phyloP scores from a whole-genome alignment of 306 rosid species.

The Chamaecrista fasciculata region DNA sequence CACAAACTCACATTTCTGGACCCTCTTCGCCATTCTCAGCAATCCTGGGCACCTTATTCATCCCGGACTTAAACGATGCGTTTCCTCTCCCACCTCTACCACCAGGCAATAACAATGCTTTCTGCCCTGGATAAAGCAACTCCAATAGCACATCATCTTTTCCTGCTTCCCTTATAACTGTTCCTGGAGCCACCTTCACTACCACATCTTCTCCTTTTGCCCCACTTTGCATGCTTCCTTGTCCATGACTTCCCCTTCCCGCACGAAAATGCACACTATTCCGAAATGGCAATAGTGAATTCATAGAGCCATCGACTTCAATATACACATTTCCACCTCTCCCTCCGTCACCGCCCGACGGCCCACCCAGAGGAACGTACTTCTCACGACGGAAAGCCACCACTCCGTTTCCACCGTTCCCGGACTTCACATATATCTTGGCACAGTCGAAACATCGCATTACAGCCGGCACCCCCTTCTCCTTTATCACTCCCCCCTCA shows the following conservation, averaged over 20 bases:
- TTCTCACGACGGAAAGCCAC: conserved; percentile 93
- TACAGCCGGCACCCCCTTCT: conserved; percentile 88
- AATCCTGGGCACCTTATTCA: conserved; percentile 82
- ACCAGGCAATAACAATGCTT: conserved; percentile 73
- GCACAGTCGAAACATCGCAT: conserved; percentile 95
- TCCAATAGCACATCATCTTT: conserved; percentile 68
- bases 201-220: conserved; percentile 89
- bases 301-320: conserved; percentile 83
- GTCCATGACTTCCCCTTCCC: conserved; percentile 75
- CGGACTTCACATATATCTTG: conserved; percentile 65
- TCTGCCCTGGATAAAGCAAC: conserved; percentile 75
- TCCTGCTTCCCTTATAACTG: conserved; percentile 65
- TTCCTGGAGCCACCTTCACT: conserved; percentile 87
- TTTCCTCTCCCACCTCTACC: conserved; percentile 98
- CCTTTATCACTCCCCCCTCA: conserved; percentile 50
- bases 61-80: conserved; percentile 77
- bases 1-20: conserved; percentile 66
- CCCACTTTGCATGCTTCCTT: conserved; percentile 66
- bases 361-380: conserved; percentile 86
- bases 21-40: conserved; percentile 93
- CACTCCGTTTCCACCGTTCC: conserved; percentile 88
- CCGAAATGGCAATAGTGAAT: conserved; percentile 74
- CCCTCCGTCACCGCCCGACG: conserved; percentile 93
- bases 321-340: conserved; percentile 83
- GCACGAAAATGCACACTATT: conserved; percentile 90